Percentiles rank a stretch among this genome's conserved stretches.
phyloP scores from a whole-genome alignment of 331 rosid species.

The Acacia concinna region DNA sequence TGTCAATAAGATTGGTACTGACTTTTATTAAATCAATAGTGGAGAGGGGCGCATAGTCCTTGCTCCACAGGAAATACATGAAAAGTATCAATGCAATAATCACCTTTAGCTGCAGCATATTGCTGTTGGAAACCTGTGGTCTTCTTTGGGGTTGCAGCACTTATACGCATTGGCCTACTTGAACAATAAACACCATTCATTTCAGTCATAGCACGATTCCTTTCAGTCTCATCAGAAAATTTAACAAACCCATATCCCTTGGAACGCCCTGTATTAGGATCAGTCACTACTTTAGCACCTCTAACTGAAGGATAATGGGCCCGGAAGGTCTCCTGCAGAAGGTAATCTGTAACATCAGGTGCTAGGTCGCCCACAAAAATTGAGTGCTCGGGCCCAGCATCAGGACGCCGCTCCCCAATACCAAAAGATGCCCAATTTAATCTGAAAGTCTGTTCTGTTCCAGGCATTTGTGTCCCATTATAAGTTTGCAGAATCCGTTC shows the following conservation, averaged over 20 bases:
- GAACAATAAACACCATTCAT: slow-evolving; percentile 92
- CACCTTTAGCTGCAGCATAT: slow-evolving; percentile 60
- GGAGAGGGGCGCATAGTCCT: not conserved
- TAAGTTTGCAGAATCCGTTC: slow-evolving; percentile 76
- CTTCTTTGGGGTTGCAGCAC: slow-evolving; percentile 90
- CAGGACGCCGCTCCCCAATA: slow-evolving; percentile 83
- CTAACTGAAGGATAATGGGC: slow-evolving; percentile 74
- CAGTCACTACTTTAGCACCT: slow-evolving; percentile 92
- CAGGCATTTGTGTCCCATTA: slow-evolving; percentile 89
- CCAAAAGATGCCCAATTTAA: slow-evolving; percentile 95
- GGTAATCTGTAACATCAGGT: slow-evolving; percentile 85
- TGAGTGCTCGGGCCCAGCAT: slow-evolving; percentile 84
- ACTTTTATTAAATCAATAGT: not conserved
- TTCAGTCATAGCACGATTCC: slow-evolving; percentile 91
- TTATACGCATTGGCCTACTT: slow-evolving; percentile 88
- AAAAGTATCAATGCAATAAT: not conserved
- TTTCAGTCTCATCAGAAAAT: slow-evolving; percentile 78
- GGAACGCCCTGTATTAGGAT: slow-evolving; percentile 81
- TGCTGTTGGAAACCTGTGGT: slow-evolving; percentile 56
- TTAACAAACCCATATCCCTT: slow-evolving; percentile 94
- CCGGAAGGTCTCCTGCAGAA: slow-evolving; percentile 81
- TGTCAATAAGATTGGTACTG: not conserved
- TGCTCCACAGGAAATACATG: not conserved
- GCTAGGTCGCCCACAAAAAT: slow-evolving; percentile 86
- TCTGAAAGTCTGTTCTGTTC: slow-evolving; percentile 79